Evolutionary conservation across 1,139 yeast genomes (phyloP).

Genomic region (Geotrichum citri-aurantii): DNA sequence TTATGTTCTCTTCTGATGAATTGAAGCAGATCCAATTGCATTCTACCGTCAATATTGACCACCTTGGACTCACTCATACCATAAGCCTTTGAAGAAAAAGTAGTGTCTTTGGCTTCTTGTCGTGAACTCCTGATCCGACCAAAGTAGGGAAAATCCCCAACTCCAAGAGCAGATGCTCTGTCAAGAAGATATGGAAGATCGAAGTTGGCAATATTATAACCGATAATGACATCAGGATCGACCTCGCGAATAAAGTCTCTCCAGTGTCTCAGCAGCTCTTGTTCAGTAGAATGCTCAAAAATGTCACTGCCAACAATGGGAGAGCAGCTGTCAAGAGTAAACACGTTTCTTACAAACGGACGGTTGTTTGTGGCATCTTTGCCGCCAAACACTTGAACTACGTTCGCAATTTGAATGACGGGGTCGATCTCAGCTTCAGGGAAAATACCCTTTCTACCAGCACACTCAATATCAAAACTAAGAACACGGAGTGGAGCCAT

Average conservation of each 20-base stretch:
- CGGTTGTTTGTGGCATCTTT: conserved; percentile 34
- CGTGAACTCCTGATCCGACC: conserved; percentile 63
- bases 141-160: conserved; percentile 73
- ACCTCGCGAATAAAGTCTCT: conserved; percentile 70
- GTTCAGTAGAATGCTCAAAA: conserved; percentile 67
- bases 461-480: conserved; percentile 97
- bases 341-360: conserved; percentile 92
- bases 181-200: conserved; percentile 91
- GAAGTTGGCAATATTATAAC: conserved; percentile 90
- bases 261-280: conserved; percentile 82
- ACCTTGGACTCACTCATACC: conserved; percentile 93
- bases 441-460: conserved; percentile 93
- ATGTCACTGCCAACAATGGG: conserved; percentile 93
- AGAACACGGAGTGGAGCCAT: conserved; percentile 91
- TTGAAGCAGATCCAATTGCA: conserved; percentile 90
- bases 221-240: conserved; percentile 96
- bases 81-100: conserved; percentile 90
- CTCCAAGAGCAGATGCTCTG: conserved; percentile 69
- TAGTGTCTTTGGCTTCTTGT: conserved; percentile 75
- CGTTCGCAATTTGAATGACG: conserved; percentile 95
- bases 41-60: conserved; percentile 89
- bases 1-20: conserved; percentile 93
- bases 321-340: conserved; percentile 85
- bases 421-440: conserved; percentile 94
- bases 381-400: conserved; percentile 79